Conservation (phyloP, 169 alveolate genomes). For the Plasmodium coatneyi region DNA sequence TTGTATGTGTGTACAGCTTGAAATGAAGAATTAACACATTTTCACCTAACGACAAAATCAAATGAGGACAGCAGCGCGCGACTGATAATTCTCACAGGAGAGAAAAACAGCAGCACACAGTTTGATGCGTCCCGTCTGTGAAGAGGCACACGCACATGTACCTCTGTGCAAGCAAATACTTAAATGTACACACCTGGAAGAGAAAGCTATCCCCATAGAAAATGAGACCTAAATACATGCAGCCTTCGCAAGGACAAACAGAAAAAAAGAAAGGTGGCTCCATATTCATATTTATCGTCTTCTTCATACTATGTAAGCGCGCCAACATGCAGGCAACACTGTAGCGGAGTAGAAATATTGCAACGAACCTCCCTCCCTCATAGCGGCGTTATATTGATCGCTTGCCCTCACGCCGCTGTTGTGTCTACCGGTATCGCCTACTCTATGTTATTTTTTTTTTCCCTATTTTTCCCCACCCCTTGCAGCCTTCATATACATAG, state of each 20-base stretch:
- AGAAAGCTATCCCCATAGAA: background rate
- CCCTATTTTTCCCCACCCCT: background rate
- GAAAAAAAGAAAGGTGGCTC: slow-evolving; percentile 61
- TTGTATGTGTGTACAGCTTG: background rate
- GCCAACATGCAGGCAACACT: background rate
- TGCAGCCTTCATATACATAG: slow-evolving; percentile 60
- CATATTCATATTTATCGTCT: slow-evolving; percentile 55
- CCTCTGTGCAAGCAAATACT: background rate
- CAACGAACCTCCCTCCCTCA: background rate
- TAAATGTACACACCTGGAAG: slow-evolving; percentile 1
- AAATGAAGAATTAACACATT: slow-evolving; percentile 25
- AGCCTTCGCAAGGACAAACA: slow-evolving; percentile 38
- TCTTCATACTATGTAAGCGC: slow-evolving; percentile 47
- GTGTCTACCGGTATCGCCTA: background rate
- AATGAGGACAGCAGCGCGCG: slow-evolving; percentile 30
- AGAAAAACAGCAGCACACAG: slow-evolving; percentile 6
- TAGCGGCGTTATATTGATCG: background rate
- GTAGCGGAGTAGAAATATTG: background rate
- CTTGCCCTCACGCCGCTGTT: background rate
- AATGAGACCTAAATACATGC: slow-evolving; percentile 71
- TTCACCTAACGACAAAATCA: slow-evolving; percentile 1
- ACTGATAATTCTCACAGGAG: slow-evolving; percentile 5
- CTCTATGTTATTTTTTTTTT: background rate
- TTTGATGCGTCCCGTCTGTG: slow-evolving; percentile 7
- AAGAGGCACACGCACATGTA: background rate